Conservation (phyloP, 768 basidiomycete species). For the Naganishia friedmannii region DNA sequence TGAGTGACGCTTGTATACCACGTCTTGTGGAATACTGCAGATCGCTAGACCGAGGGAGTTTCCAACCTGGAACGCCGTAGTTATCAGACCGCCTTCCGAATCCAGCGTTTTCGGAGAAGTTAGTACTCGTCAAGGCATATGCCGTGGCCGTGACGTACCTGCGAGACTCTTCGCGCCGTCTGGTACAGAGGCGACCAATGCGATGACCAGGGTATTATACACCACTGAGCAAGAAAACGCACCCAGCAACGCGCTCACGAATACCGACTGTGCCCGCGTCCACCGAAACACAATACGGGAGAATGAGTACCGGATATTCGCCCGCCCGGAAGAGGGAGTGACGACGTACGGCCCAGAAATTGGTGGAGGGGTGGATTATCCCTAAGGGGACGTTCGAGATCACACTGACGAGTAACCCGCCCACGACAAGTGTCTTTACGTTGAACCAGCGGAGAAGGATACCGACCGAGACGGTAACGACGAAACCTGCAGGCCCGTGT, state of each 20-base stretch:
- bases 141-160: background rate
- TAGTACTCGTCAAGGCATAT: background rate
- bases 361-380: background rate
- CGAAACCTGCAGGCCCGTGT: background rate
- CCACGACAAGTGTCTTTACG: background rate
- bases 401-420: background rate
- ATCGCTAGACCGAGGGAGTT: constrained; percentile 1
- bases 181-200: background rate
- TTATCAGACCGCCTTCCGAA: background rate
- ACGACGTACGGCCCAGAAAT: background rate
- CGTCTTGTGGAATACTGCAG: constrained; percentile 10
- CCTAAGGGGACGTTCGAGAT: background rate
- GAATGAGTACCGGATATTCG: too few relatives aligned
- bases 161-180: constrained; percentile 1
- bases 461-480: background rate
- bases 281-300: too few relatives aligned
- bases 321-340: too few relatives aligned
- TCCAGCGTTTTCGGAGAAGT: too few relatives aligned
- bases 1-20: background rate
- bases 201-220: background rate
- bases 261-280: background rate
- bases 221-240: constrained; percentile 5
- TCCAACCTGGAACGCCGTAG: constrained; percentile 12
- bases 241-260: background rate
- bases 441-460: background rate